A percentile compares a stretch with the other conserved stretches of the same genome.
phyloP scores from a whole-genome alignment of 2,329 filamentous ascomycete genomes.

The Ophiostoma piceae region DNA sequence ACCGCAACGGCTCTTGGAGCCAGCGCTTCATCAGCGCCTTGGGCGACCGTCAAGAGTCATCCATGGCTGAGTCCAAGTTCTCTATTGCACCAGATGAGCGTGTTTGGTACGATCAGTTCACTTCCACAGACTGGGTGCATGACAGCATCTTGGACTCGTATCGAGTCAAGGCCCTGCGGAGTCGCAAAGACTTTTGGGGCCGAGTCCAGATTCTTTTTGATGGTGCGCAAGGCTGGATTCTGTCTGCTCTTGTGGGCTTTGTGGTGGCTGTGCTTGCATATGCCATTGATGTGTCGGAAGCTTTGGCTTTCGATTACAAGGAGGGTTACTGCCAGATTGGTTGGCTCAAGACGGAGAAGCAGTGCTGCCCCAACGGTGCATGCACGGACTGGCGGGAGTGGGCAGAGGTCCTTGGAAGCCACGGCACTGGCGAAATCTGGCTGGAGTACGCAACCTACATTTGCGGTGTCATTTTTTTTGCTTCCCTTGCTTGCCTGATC shows the following conservation, averaged over 20 bases:
- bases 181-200: conserved; percentile 79
- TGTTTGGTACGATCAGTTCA: conserved; percentile 98
- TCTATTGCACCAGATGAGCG: conserved; percentile 70
- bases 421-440: conserved; percentile 49
- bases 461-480: conserved; percentile 62
- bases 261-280: conserved; percentile 83
- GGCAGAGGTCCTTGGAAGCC: conserved; percentile 45
- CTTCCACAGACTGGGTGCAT: conserved; percentile 96
- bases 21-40: conserved; percentile 59
- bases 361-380: conserved; percentile 50
- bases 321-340: conserved; percentile 70
- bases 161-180: conserved; percentile 75
- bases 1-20: conserved; percentile 54
- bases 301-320: conserved; percentile 82
- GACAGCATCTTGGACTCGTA: conserved; percentile 94
- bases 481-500: conserved; percentile 68
- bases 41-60: conserved; percentile 51
- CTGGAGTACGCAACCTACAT: conserved; percentile 78
- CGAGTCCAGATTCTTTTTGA: conserved; percentile 72
- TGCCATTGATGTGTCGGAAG: conserved; percentile 80
- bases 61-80: conserved; percentile 58
- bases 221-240: conserved; percentile 85
- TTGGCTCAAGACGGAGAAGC: conserved; percentile 71
- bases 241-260: conserved; percentile 84
- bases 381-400: conserved; percentile 55